A percentile compares a stretch with the other conserved stretches of the same genome.
These are phyloP conservation scores for Astrothelium subdiscretum DNA, from an alignment of 495 filamentous ascomycete genomes.

Conservation along the genomic window DNA sequence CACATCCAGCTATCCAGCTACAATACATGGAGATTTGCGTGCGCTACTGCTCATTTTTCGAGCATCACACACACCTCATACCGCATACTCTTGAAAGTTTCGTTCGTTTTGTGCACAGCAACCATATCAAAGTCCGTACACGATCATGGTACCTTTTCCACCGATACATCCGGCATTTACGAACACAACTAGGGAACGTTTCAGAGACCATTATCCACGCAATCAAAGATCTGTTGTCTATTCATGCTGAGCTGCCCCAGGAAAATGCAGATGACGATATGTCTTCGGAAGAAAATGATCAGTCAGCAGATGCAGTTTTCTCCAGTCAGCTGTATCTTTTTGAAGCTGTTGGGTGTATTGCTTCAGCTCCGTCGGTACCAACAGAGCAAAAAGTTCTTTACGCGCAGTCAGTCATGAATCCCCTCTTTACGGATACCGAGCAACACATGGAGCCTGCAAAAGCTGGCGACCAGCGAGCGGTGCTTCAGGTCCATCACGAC, in stretches of 20 bases:
- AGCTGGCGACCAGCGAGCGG: constrained; percentile 63
- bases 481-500: constrained; percentile 86
- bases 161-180: constrained; percentile 80
- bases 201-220: constrained; percentile 81
- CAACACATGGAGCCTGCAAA: constrained; percentile 62
- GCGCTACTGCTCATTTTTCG: constrained; percentile 87
- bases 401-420: constrained; percentile 71
- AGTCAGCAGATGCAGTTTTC: constrained; percentile 80
- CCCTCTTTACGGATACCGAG: constrained; percentile 77
- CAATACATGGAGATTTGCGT: constrained; percentile 98
- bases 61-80: constrained; percentile 63
- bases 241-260: constrained; percentile 78
- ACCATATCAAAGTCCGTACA: constrained; percentile 69
- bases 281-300: constrained; percentile 82
- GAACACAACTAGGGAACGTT: constrained; percentile 72
- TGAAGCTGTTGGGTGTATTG: constrained; percentile 85
- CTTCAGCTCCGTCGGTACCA: constrained; percentile 62
- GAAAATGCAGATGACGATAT: constrained; percentile 75
- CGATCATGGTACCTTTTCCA: constrained; percentile 96
- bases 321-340: constrained; percentile 85
- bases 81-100: constrained; percentile 85
- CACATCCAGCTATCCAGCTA: constrained; percentile 82
- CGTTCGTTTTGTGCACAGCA: constrained; percentile 76
- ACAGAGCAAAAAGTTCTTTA: constrained; percentile 74
- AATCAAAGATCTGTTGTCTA: constrained; percentile 75